Evolutionary conservation across 768 basidiomycete genomes (phyloP), one percentile per base, ranked within the genome.

Genomic region (Mycena floridula): DNA sequence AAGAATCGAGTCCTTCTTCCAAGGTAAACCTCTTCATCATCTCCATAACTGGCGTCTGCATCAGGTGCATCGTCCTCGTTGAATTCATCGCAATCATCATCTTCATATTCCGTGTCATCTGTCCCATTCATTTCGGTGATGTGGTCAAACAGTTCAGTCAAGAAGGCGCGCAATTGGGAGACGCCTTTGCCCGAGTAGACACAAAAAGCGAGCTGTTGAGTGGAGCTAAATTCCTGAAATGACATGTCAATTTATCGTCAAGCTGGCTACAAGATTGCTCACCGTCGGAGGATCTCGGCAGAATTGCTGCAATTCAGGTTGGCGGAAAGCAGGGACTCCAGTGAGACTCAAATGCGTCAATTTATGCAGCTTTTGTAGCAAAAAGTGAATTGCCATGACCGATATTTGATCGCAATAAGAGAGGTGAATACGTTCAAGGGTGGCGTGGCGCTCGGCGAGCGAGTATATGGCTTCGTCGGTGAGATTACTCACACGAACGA

Each of bases 321-420:
- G 77, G 41, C 85, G 79, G 69, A 99, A 98, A 5, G 91, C 81
- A 7, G 84, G 83, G 25, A 99, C 87, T n/a, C 94, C 96, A n/a
- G 96, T 97, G 49, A 99, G 65, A 62, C 92, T 95, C 38, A 99
- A 74, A 67, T 99, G 96, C 1, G 91, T 96, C 24, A 99, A 70
- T 53, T 89, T 88, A 57, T 82, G 81, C n/a, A 98, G 74, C 56
- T 85, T 84, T 58, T 87, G 82, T 35, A 99, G 76, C 37, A 99
- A 75, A 62, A 85, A 90, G 56, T 94, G 87, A 40, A 98, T 79
- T 15, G 93, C 93, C 68, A 84, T 77, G 54, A 97, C 89, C 5
- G 88, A 82, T 45, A 99, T 86, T 57, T 94, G 89, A 60, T 96
- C 91, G 62, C 96, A 99, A 59, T 98, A 97, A 2, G 92, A 96